Evolutionary conservation across 352 stramenopile genomes (phyloP).

Genomic region (Globisporangium nodosum): DNA sequence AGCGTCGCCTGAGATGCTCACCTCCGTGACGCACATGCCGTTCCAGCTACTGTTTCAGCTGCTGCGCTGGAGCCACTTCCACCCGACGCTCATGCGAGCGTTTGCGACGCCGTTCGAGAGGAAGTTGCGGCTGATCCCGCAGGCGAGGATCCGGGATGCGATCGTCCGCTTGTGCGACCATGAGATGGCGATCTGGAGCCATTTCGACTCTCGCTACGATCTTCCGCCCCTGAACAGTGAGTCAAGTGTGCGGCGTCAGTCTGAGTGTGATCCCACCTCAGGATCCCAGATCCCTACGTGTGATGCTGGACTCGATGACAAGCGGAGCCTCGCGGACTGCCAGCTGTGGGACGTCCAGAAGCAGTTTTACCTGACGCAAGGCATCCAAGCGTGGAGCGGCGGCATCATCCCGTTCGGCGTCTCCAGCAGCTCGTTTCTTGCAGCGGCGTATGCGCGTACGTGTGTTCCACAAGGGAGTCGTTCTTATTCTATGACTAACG

Average conservation of each 20-base stretch:
- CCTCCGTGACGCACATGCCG: constrained; percentile 35
- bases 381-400: constrained; percentile 70
- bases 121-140: constrained; percentile 44
- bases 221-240: neutral
- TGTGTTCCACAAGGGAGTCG: neutral
- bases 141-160: constrained; percentile 29
- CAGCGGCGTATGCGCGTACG: constrained; percentile 51
- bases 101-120: constrained; percentile 38
- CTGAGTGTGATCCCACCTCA: neutral
- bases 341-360: constrained; percentile 71
- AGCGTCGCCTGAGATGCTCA: constrained; percentile 21
- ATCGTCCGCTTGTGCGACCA: constrained; percentile 24
- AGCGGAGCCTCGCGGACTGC: constrained; percentile 40
- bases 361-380: constrained; percentile 72
- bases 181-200: constrained; percentile 26
- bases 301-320: neutral
- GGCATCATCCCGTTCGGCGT: constrained; percentile 71
- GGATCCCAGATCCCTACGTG: neutral
- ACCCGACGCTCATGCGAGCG: constrained; percentile 31
- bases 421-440: constrained; percentile 75
- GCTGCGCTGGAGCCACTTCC: constrained; percentile 70
- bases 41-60: constrained; percentile 68
- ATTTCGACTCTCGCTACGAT: neutral
- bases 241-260: neutral
- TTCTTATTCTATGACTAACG: neutral